Evolutionary conservation across 2,329 filamentous ascomycete species (phyloP), one percentile per base, ranked within the genome.

Genomic region (Thermomyces lanuginosus): DNA sequence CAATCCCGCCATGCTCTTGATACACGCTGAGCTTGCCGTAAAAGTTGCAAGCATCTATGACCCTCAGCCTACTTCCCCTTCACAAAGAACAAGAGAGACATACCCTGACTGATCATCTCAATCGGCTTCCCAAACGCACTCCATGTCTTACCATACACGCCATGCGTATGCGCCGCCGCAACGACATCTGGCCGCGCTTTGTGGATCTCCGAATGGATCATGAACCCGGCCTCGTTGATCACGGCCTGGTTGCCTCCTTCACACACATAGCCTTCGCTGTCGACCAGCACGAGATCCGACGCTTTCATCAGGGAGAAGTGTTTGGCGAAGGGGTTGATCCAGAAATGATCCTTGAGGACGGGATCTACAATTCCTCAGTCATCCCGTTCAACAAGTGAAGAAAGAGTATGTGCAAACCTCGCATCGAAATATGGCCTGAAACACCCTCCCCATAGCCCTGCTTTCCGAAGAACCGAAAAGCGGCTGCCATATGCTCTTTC

Each of bases 51-150:
- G 50, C 45, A 33, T 53, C 50, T 53, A 29, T 22, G 5, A 10
- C 13, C n/a, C n/a, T n/a, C n/a, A n/a, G n/a, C n/a, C n/a, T n/a
- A n/a, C n/a, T n/a, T n/a, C n/a, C n/a, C 11, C 16, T 7, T 23
- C 7, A 17, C 9, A 1, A 9, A 5, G 48, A 29, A 65, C 57
- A 44, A 64, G 54, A 40, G 66, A 66, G 4, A 56, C 55, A 35
- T 61, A 71, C 72, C 69, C 45, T 72, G 69, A 1, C 66, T 67
- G 24, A 66, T 61, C 40, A 64, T 70, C 32, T 72, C 66, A 23
- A 72, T 55, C 5, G 58, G 57, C 32, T 64, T 64, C 5, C 72
- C 72, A 12, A 75, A 61, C 0, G 68, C 52, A 39, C 66, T 69
- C 53, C 76, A 76, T 7, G 71, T 63, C 26, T 67, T 64, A 3